Conservation (phyloP, 2,329 filamentous ascomycete genomes). For the Mycocentrospora acerina region DNA sequence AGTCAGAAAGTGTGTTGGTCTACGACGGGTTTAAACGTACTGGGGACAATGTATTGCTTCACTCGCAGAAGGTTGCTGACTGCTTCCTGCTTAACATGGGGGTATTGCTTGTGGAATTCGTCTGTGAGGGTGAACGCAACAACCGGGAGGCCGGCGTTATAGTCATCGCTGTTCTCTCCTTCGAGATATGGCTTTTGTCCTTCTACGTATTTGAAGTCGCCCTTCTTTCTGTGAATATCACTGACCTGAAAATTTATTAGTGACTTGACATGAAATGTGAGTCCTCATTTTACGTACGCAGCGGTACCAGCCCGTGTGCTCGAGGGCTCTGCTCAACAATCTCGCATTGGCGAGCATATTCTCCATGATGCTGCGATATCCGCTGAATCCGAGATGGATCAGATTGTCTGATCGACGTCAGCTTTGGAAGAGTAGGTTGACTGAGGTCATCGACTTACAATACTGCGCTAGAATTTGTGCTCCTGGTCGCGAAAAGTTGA, state of each 20-base stretch:
- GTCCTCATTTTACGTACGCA: slow-evolving; percentile 18
- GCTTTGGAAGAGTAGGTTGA: background rate
- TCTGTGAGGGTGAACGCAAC: slow-evolving; percentile 67
- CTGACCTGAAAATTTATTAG: slow-evolving; percentile 46
- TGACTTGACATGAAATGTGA: background rate
- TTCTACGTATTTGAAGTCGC: slow-evolving; percentile 45
- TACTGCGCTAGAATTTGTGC: slow-evolving; percentile 72
- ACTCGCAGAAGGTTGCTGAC: slow-evolving; percentile 64
- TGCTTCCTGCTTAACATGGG: slow-evolving; percentile 64
- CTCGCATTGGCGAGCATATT: slow-evolving; percentile 67
- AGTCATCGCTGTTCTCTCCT: slow-evolving; percentile 57
- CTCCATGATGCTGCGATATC: slow-evolving; percentile 64
- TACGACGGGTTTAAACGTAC: slow-evolving; percentile 37
- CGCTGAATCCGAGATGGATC: slow-evolving; percentile 67
- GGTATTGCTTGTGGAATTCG: slow-evolving; percentile 58
- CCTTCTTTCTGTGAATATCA: slow-evolving; percentile 64
- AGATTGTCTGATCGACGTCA: slow-evolving; percentile 54
- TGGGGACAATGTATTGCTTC: slow-evolving; percentile 71
- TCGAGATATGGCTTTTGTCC: slow-evolving; percentile 47
- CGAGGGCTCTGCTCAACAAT: slow-evolving; percentile 62
- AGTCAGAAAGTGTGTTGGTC: slow-evolving; percentile 12
- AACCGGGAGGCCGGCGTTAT: slow-evolving; percentile 66
- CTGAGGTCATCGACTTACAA: slow-evolving; percentile 49
- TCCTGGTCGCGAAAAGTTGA: slow-evolving; percentile 72
- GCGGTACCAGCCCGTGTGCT: slow-evolving; percentile 65